A percentile compares a stretch with the other conserved stretches of the same genome.
Evolutionary conservation across 441 rosid genomes (phyloP).

Genomic region (Adansonia madagascariensis): DNA sequence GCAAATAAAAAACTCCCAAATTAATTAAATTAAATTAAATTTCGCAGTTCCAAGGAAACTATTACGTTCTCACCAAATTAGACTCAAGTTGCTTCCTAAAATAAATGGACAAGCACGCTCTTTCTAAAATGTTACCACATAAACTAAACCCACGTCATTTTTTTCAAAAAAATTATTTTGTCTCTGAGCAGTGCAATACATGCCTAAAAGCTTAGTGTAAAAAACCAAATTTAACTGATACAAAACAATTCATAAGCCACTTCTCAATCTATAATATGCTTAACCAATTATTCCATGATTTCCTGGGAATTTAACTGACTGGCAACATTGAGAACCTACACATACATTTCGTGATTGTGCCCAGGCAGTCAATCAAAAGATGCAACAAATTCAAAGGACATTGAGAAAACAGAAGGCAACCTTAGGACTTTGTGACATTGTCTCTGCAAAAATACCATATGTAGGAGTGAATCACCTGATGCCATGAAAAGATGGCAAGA

Average conservation of each 20-base stretch:
- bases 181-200: background rate
- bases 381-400: constrained; percentile 6
- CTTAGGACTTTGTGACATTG: constrained; percentile 14
- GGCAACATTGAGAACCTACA: constrained; percentile 17
- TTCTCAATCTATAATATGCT: constrained; percentile 24
- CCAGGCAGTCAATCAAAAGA: constrained; percentile 16
- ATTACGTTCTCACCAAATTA: too few relatives aligned
- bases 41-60: too few relatives aligned
- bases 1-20: too few relatives aligned
- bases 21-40: too few relatives aligned
- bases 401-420: constrained; percentile 25
- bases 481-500: constrained; percentile 81
- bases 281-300: constrained; percentile 24
- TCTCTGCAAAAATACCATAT: constrained; percentile 26
- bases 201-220: background rate
- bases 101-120: too few relatives aligned
- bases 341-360: constrained; percentile 23
- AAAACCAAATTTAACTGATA: background rate
- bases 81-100: too few relatives aligned
- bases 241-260: background rate
- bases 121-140: background rate
- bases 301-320: constrained; percentile 17
- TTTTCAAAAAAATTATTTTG: too few relatives aligned
- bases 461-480: constrained; percentile 46
- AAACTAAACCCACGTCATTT: background rate